A percentile compares a stretch with the other conserved stretches of the same genome.
These are phyloP conservation scores for Tricholoma bakamatsutake DNA, from an alignment of 768 basidiomycete genomes.

Conservation along the genomic window DNA sequence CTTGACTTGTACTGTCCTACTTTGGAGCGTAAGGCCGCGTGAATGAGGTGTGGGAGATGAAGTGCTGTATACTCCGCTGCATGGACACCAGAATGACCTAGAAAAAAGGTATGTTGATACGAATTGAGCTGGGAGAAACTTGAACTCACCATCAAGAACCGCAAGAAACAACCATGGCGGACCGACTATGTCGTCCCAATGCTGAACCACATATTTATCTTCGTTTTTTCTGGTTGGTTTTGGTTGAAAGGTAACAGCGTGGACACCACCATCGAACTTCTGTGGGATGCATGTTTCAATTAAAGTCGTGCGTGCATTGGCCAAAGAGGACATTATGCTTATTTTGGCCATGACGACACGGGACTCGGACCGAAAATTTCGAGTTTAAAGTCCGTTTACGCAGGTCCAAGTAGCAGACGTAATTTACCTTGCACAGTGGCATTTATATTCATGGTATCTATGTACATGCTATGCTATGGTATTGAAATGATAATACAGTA, in stretches of 20 bases:
- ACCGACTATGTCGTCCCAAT: slow-evolving; percentile 1
- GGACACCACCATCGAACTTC: neutral
- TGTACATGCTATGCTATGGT: no score
- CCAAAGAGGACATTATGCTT: neutral
- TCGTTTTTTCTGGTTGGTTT: neutral
- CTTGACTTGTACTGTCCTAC: neutral
- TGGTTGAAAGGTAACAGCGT: slow-evolving; percentile 2
- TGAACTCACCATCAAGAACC: slow-evolving; percentile 1
- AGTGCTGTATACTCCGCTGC: neutral
- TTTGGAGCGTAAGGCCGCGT: neutral
- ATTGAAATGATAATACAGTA: no score
- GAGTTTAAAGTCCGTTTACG: no score
- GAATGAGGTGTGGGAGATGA: neutral
- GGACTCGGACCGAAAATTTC: no score
- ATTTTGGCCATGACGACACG: no score
- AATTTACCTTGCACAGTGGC: no score
- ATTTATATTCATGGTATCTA: no score
- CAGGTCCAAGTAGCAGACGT: no score
- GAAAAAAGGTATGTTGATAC: neutral
- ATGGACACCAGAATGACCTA: neutral
- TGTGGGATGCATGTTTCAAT: neutral
- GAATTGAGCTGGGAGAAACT: neutral
- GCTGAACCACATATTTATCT: neutral
- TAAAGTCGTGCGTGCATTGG: neutral
- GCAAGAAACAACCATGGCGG: slow-evolving; percentile 1